Conservation (phyloP, 345 rosid species). For the Erucastrum elatum region DNA sequence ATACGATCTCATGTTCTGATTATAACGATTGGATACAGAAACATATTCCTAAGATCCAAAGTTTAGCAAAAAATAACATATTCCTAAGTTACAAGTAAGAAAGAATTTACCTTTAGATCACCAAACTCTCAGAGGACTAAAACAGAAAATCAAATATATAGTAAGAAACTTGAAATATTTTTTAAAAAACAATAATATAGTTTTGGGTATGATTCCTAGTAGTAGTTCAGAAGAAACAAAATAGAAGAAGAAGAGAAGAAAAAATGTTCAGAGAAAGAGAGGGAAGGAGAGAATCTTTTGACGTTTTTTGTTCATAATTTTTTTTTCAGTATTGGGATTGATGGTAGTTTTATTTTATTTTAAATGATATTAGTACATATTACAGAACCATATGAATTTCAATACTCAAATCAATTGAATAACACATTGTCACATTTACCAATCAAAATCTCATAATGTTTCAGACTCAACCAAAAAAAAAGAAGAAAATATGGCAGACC, state of each 20-base stretch:
- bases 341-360: not conserved
- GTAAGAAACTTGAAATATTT: not conserved
- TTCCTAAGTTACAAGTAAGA: not conserved
- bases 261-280: slow-evolving; percentile 7
- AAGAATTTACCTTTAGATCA: not conserved
- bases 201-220: not conserved
- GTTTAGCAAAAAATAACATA: not conserved
- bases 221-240: slow-evolving; percentile 5
- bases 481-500: not conserved
- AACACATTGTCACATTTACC: not conserved
- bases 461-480: not conserved
- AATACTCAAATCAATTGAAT: not conserved
- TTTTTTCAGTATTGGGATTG: not conserved
- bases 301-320: not conserved
- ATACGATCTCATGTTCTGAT: not conserved
- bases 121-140: not conserved
- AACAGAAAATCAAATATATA: not conserved
- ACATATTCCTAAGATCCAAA: not conserved
- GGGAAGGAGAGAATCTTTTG: slow-evolving; percentile 30
- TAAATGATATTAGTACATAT: not conserved
- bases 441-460: not conserved
- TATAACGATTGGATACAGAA: not conserved
- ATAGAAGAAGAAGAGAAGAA: not conserved
- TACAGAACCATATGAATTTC: not conserved
- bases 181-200: not conserved